Conservation (phyloP, 371 early-diverging fungal genomes). For the Mortierella sp. region DNA sequence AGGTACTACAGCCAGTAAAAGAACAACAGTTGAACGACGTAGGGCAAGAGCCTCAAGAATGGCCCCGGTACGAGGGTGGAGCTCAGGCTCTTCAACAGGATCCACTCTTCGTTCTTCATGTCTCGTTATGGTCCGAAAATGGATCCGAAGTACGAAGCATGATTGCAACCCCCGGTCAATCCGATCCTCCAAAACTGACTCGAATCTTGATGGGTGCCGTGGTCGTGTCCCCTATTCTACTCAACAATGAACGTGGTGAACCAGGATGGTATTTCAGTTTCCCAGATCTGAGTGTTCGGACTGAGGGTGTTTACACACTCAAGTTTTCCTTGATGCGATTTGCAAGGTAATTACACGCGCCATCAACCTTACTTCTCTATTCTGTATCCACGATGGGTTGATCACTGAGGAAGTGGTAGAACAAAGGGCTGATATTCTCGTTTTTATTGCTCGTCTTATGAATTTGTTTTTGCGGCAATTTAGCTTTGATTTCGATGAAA, state of each 20-base stretch:
- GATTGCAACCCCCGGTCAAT: constrained; percentile 55
- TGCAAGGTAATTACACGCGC: constrained; percentile 59
- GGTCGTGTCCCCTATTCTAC: constrained; percentile 80
- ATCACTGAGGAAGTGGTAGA: too few species aligned
- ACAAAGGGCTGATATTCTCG: not conserved
- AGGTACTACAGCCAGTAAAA: not conserved
- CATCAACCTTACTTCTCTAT: too few species aligned
- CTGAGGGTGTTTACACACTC: constrained; percentile 86
- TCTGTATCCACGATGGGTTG: too few species aligned
- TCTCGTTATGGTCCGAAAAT: constrained; percentile 80
- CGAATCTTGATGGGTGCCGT: constrained; percentile 81
- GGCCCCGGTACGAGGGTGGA: constrained; percentile 10
- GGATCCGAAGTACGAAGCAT: constrained; percentile 61
- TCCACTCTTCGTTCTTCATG: constrained; percentile 80
- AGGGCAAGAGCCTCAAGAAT: constrained; percentile 37
- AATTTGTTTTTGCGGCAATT: not conserved
- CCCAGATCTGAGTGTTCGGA: constrained; percentile 90
- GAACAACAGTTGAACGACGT: constrained; percentile 11
- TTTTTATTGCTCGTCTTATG: too few species aligned
- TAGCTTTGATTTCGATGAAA: constrained; percentile 25
- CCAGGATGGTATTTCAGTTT: constrained; percentile 91
- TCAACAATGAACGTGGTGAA: constrained; percentile 77
- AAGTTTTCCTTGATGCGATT: constrained; percentile 76
- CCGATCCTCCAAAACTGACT: constrained; percentile 67
- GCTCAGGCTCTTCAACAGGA: constrained; percentile 31